Evolutionary conservation across 2,329 filamentous ascomycete species (phyloP).

Genomic region (Cryphonectria carpinicola): DNA sequence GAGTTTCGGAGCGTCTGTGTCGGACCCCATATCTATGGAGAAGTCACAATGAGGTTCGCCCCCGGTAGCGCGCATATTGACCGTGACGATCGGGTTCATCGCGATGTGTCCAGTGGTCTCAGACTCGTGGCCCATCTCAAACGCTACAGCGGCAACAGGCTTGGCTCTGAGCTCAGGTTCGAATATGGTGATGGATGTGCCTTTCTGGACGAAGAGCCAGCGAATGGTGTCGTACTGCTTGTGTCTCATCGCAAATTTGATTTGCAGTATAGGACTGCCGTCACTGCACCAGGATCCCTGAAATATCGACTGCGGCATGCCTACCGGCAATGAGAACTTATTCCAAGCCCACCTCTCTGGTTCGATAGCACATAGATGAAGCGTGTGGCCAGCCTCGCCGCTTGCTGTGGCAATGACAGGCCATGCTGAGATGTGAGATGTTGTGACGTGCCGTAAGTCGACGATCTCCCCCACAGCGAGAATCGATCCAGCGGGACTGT

Average conservation of each 20-base stretch:
- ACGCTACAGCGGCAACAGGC: conserved; percentile 36
- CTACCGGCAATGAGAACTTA: conserved; percentile 19
- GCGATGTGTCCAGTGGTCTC: conserved; percentile 54
- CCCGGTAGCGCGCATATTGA: conserved; percentile 58
- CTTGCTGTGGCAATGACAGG: conserved; percentile 52
- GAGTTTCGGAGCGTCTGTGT: conserved; percentile 60
- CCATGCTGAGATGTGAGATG: conserved; percentile 33
- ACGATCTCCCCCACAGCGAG: conserved; percentile 61
- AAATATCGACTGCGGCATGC: conserved; percentile 15
- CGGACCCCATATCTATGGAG: conserved; percentile 61
- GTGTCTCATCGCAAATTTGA: conserved; percentile 52
- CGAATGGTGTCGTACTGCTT: conserved; percentile 44
- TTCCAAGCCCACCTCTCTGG: conserved; percentile 60
- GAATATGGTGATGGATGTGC: conserved; percentile 55
- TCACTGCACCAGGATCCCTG: conserved; percentile 60
- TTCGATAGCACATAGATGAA: conserved; percentile 58
- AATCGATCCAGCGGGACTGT: conserved; percentile 40
- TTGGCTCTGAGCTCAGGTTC: conserved; percentile 53
- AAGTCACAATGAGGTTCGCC: conserved; percentile 64
- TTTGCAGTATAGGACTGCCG: conserved; percentile 51
- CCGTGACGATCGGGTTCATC: conserved; percentile 56
- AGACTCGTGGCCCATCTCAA: conserved; percentile 30
- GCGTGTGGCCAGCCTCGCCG: conserved; percentile 61
- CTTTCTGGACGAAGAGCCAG: conserved; percentile 60
- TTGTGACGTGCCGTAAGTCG: conserved; percentile 40